Conservation (phyloP, 2,329 filamentous ascomycete genomes). For the Phialemonium atrogriseum region DNA sequence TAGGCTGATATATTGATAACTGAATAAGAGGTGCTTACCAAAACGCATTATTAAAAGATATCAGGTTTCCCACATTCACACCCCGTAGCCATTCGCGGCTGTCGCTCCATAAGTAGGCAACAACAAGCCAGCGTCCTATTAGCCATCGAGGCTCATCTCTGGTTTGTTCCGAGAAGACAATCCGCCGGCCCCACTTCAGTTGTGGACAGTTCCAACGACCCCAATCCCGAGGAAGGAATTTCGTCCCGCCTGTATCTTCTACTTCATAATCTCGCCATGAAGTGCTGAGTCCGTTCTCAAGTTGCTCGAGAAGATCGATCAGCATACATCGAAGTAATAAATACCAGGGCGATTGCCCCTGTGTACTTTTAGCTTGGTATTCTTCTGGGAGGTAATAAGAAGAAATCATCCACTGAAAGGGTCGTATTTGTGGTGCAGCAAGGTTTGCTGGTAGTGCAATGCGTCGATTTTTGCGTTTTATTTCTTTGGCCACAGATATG, state of each 20-base stretch:
- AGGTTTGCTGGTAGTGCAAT: background rate
- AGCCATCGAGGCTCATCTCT: conserved; percentile 6
- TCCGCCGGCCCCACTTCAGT: conserved; percentile 6
- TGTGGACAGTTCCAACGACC: conserved; percentile 2
- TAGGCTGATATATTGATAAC: conserved; percentile 1
- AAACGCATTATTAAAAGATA: conserved; percentile 5
- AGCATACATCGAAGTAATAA: conserved; percentile 6
- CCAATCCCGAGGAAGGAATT: conserved; percentile 4
- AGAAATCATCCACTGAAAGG: conserved; percentile 7
- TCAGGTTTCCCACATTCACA: conserved; percentile 5
- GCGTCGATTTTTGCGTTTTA: no score
- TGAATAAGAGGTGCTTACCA: conserved; percentile 5
- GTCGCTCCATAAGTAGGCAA: conserved; percentile 7
- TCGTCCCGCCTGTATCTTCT: conserved; percentile 2
- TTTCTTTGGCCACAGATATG: no score
- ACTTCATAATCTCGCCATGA: conserved; percentile 5
- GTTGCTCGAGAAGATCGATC: conserved; percentile 6
- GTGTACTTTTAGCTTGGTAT: conserved; percentile 5
- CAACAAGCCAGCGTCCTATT: conserved; percentile 6
- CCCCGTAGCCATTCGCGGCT: conserved; percentile 5
- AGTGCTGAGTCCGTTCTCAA: conserved; percentile 6
- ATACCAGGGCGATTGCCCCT: conserved; percentile 4
- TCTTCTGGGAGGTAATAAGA: conserved; percentile 6
- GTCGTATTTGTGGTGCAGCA: conserved; percentile 1
- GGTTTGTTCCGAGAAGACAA: conserved; percentile 7